Conservation (phyloP, 2,329 filamentous ascomycete genomes). For the Knufia petricola region DNA sequence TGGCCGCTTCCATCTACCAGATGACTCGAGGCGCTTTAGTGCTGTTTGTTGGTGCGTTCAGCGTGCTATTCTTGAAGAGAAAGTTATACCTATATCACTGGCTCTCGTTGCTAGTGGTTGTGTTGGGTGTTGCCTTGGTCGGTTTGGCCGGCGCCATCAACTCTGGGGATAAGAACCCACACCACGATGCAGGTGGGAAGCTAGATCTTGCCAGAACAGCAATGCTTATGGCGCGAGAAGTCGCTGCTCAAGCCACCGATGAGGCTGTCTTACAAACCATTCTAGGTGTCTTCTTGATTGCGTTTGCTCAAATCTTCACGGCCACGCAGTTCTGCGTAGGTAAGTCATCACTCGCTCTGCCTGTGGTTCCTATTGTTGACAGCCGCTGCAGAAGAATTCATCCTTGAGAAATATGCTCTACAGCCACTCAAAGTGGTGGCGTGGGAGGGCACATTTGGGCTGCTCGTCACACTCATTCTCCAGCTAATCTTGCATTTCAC, state of each 20-base stretch:
- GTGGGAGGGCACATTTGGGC: constrained; percentile 92
- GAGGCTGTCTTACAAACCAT: constrained; percentile 59
- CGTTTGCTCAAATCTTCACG: constrained; percentile 90
- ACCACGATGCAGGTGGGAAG: constrained; percentile 28
- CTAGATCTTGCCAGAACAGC: constrained; percentile 23
- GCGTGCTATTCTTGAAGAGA: constrained; percentile 76
- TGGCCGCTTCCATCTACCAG: constrained; percentile 93
- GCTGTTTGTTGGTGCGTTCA: constrained; percentile 91
- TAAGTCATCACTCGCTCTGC: too few relatives aligned
- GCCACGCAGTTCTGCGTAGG: constrained; percentile 82
- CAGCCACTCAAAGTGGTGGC: constrained; percentile 86
- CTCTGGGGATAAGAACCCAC: constrained; percentile 39
- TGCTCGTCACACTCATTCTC: constrained; percentile 63
- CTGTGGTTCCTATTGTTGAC: too few relatives aligned
- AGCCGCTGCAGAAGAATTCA: constrained; percentile 63
- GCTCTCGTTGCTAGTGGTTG: constrained; percentile 76
- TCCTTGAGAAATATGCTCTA: constrained; percentile 68
- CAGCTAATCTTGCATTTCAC: constrained; percentile 73
- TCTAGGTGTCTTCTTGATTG: constrained; percentile 80
- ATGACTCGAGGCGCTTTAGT: constrained; percentile 95
- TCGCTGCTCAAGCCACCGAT: constrained; percentile 34
- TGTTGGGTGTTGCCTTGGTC: constrained; percentile 78
- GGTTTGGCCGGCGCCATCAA: constrained; percentile 80
- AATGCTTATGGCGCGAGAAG: constrained; percentile 29
- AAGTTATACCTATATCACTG: constrained; percentile 83